Conservation (phyloP, 2,329 filamentous ascomycete species). For the Mariannaea elegans region DNA sequence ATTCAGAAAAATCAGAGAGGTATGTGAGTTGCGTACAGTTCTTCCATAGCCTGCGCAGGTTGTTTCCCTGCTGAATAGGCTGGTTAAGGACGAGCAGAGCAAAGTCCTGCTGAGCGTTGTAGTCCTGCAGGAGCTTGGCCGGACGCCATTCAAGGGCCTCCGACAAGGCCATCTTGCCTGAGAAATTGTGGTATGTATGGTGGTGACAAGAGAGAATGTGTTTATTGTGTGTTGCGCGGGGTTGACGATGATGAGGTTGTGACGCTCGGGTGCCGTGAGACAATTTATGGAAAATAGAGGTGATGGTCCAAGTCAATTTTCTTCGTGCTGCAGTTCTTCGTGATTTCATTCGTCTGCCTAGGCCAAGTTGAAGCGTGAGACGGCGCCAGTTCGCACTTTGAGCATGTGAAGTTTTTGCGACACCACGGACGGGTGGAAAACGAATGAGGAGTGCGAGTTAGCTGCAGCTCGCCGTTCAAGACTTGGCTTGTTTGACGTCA, state of each 20-base stretch:
- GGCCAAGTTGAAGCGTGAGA: neutral
- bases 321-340: neutral
- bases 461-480: too few relatives aligned
- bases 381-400: neutral
- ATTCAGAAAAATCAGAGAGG: neutral
- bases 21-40: slow-evolving; percentile 50
- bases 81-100: slow-evolving; percentile 63
- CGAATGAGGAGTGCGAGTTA: too few relatives aligned
- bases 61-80: slow-evolving; percentile 55
- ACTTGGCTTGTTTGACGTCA: too few relatives aligned
- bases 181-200: neutral
- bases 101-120: slow-evolving; percentile 47
- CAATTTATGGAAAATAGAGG: neutral
- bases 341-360: neutral
- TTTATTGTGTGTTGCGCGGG: neutral
- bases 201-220: neutral
- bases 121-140: slow-evolving; percentile 47
- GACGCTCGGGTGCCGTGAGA: neutral
- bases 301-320: neutral
- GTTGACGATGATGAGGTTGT: neutral
- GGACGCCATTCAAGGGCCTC: slow-evolving; percentile 51
- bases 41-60: slow-evolving; percentile 60
- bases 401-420: neutral
- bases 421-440: too few relatives aligned
- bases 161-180: slow-evolving; percentile 32